A percentile compares a stretch with the other conserved stretches of the same genome.
Conservation (phyloP, 495 filamentous ascomycete species). For the Darksidea phi region DNA sequence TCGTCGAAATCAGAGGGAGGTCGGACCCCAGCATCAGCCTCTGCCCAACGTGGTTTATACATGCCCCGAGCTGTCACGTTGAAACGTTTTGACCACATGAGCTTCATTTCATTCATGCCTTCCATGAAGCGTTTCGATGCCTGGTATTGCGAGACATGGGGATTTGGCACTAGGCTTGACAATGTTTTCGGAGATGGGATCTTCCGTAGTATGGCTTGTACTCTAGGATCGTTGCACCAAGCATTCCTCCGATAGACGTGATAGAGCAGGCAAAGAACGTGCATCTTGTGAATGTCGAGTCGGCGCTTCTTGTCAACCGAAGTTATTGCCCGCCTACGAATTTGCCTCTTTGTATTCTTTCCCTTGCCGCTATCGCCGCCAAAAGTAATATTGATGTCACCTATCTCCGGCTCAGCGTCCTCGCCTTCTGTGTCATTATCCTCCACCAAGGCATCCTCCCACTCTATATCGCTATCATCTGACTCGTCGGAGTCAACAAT, state of each 20-base stretch:
- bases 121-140: conserved; percentile 71
- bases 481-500: conserved; percentile 40
- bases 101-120: conserved; percentile 67
- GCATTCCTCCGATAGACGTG: conserved; percentile 73
- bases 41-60: conserved; percentile 68
- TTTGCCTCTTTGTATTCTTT: conserved; percentile 44
- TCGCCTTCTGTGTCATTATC: conserved; percentile 38
- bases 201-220: conserved; percentile 24
- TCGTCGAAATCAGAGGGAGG: conserved; percentile 57
- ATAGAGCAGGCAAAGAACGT: conserved; percentile 75
- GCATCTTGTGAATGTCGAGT: conserved; percentile 78
- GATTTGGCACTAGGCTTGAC: conserved; percentile 57
- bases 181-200: conserved; percentile 22
- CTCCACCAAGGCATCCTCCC: conserved; percentile 63
- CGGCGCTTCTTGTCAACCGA: conserved; percentile 68
- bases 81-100: conserved; percentile 67
- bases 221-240: conserved; percentile 79
- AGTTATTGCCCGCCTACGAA: conserved; percentile 56
- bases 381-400: conserved; percentile 59
- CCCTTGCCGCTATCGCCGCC: conserved; percentile 48
- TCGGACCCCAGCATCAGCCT: conserved; percentile 59
- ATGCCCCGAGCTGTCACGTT: conserved; percentile 68
- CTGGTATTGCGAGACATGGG: conserved; percentile 64
- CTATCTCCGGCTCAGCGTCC: conserved; percentile 39
- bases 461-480: conserved; percentile 64